Evolutionary conservation across 495 filamentous ascomycete species (phyloP).

Genomic region (Niebla homalea): DNA sequence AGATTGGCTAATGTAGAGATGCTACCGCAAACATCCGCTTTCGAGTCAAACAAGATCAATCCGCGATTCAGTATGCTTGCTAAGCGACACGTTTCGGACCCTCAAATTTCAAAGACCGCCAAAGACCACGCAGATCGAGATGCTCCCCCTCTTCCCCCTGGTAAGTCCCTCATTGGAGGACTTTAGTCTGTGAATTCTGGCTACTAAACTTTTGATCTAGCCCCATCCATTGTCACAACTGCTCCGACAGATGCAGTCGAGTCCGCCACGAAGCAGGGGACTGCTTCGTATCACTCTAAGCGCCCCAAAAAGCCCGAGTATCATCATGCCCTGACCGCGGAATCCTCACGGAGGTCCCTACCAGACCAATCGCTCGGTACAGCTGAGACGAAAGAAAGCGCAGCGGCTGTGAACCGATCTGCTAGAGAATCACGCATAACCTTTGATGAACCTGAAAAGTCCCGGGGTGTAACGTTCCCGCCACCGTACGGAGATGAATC

Average conservation of each 20-base stretch:
- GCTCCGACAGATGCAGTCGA: constrained; percentile 60
- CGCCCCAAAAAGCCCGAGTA: constrained; percentile 12
- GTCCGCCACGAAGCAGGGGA: constrained; percentile 38
- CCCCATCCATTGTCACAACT: constrained; percentile 87
- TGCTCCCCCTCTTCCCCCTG: constrained; percentile 57
- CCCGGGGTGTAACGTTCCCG: constrained; percentile 39
- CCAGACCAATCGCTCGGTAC: neutral
- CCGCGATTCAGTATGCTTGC: constrained; percentile 81
- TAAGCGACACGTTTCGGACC: constrained; percentile 87
- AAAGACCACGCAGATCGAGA: constrained; percentile 53
- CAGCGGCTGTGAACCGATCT: constrained; percentile 16
- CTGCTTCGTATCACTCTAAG: constrained; percentile 13
- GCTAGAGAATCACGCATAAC: constrained; percentile 39
- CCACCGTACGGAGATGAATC: constrained; percentile 54
- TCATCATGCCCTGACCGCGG: constrained; percentile 25
- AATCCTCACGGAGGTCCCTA: constrained; percentile 16
- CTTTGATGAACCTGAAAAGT: constrained; percentile 55
- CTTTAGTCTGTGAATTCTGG: neutral
- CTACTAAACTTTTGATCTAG: constrained; percentile 26
- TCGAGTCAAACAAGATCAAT: constrained; percentile 13
- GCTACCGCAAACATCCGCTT: constrained; percentile 1
- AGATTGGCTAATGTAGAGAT: neutral
- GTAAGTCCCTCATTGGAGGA: constrained; percentile 33
- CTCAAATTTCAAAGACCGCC: constrained; percentile 68
- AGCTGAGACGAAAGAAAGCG: neutral